Evolutionary conservation across 345 rosid species (phyloP).

Genomic region (Brassica napus): DNA sequence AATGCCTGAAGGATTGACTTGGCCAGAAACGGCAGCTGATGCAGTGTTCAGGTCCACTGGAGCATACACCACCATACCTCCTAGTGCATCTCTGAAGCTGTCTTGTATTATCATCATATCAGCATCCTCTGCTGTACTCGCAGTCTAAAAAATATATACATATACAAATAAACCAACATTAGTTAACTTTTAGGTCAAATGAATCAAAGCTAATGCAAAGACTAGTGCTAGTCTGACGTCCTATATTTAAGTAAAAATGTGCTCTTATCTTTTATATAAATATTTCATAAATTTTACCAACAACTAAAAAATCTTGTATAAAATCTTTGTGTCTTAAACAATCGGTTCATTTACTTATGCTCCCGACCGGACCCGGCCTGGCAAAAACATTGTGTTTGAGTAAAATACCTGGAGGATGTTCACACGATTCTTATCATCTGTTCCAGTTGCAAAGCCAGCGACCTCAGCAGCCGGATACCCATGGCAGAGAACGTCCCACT

Average conservation of each 20-base stretch:
- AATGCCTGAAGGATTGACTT: constrained; percentile 39
- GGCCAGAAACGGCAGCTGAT: constrained; percentile 44
- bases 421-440: constrained; percentile 48
- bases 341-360: background rate
- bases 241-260: background rate
- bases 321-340: background rate
- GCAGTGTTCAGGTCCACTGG: constrained; percentile 53
- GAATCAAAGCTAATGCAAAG: background rate
- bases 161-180: background rate
- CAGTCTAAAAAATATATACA: constrained; percentile 7
- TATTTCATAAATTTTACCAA: background rate
- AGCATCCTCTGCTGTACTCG: constrained; percentile 1
- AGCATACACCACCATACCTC: constrained; percentile 61
- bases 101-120: constrained; percentile 67
- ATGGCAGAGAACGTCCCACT: constrained; percentile 84
- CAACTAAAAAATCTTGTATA: background rate
- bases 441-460: constrained; percentile 50
- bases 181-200: background rate
- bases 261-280: background rate
- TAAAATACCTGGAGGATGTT: constrained; percentile 53
- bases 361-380: background rate
- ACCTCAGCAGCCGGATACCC: constrained; percentile 50
- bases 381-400: background rate
- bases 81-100: constrained; percentile 48
- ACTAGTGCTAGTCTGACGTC: background rate